A percentile compares a stretch with the other conserved stretches of the same genome.
Evolutionary conservation across 345 rosid species (phyloP).

Genomic region (Hypericum perforatum): DNA sequence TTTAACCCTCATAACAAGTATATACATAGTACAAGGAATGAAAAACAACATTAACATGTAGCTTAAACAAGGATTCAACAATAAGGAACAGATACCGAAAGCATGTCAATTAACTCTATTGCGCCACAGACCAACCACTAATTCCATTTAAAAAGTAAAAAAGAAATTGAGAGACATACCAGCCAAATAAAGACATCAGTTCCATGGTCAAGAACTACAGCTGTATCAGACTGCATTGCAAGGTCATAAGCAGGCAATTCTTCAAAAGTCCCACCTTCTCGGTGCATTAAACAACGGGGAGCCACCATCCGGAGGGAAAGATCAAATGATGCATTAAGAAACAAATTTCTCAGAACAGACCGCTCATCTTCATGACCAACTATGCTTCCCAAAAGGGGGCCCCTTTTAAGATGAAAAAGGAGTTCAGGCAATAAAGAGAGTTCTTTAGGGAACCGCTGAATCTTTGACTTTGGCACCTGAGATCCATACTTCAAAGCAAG

Average conservation of each 20-base stretch:
- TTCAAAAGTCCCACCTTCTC: constrained; percentile 94
- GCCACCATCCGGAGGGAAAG: constrained; percentile 92
- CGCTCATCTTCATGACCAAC: constrained; percentile 98
- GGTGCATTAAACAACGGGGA: constrained; percentile 91
- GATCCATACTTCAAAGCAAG: constrained; percentile 68
- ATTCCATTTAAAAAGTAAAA: background rate
- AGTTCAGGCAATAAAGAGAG: constrained; percentile 66
- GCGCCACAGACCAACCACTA: no score
- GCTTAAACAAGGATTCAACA: no score
- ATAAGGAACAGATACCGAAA: no score
- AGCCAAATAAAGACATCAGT: constrained; percentile 96
- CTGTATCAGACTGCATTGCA: constrained; percentile 91
- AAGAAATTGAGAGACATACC: constrained; percentile 38
- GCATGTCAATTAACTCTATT: no score
- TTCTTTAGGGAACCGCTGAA: constrained; percentile 75
- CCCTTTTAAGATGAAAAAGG: constrained; percentile 87
- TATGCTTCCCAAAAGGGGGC: constrained; percentile 89
- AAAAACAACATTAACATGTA: no score
- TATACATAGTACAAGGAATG: no score
- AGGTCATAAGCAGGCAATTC: constrained; percentile 89
- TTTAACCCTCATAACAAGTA: no score
- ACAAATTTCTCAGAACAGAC: constrained; percentile 71
- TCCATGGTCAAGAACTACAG: constrained; percentile 97
- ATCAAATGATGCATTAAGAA: constrained; percentile 85
- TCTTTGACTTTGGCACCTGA: constrained; percentile 76